Conservation (phyloP, 495 filamentous ascomycete species). For the Penicillium bovifimosum region DNA sequence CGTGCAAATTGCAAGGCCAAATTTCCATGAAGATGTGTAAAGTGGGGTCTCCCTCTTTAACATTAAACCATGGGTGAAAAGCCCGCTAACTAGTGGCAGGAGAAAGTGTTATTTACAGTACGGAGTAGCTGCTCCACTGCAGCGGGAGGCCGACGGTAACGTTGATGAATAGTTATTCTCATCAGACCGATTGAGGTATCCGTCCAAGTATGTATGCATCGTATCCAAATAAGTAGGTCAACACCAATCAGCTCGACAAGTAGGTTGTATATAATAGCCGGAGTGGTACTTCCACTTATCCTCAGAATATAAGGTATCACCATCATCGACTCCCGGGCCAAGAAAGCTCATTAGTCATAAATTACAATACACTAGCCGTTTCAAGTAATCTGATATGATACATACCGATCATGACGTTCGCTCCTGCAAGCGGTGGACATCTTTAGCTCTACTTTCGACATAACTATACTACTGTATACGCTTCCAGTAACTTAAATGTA, state of each 20-base stretch:
- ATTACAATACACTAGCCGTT: conserved; percentile 15
- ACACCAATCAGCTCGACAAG: not conserved
- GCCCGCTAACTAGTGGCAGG: conserved; percentile 6
- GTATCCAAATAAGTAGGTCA: not conserved
- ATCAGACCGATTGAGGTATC: not conserved
- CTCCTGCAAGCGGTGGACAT: conserved; percentile 17
- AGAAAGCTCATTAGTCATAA: conserved; percentile 1
- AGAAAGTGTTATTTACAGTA: too few relatives aligned
- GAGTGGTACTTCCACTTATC: not conserved
- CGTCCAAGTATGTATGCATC: not conserved
- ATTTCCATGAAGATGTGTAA: not conserved
- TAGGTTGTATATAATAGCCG: not conserved
- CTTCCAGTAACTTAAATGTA: not conserved
- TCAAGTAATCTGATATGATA: conserved; percentile 10
- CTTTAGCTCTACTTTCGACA: not conserved
- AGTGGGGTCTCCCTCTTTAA: not conserved
- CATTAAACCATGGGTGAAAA: conserved; percentile 6
- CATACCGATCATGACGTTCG: conserved; percentile 17
- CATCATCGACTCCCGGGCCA: conserved; percentile 4
- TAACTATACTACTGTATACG: not conserved
- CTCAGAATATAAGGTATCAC: conserved; percentile 2
- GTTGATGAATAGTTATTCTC: conserved; percentile 8
- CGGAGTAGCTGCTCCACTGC: conserved; percentile 8
- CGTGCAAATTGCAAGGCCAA: too few relatives aligned
- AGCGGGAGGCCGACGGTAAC: not conserved